Percentiles rank a stretch among this genome's conserved stretches.
Evolutionary conservation across 2,329 filamentous ascomycete genomes (phyloP).

Genomic region (Pseudogymnoascus destructans): DNA sequence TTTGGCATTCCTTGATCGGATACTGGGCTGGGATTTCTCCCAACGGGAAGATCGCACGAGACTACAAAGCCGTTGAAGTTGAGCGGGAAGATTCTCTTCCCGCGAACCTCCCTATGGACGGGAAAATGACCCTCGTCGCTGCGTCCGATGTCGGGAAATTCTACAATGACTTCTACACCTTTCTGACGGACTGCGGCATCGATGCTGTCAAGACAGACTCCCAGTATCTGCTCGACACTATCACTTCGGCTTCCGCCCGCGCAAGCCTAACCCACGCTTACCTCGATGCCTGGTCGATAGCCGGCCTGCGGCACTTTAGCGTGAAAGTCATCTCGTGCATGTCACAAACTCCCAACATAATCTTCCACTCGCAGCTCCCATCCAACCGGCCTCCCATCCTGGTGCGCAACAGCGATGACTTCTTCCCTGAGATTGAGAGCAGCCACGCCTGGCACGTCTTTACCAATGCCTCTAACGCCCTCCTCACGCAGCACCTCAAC

Average conservation of each 20-base stretch:
- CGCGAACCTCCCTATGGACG: conserved; percentile 39
- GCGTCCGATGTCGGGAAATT: conserved; percentile 61
- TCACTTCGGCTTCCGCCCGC: conserved; percentile 55
- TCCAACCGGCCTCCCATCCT: conserved; percentile 60
- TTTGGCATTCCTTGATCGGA: conserved; percentile 81
- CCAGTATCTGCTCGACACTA: conserved; percentile 76
- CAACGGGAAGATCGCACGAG: conserved; percentile 56
- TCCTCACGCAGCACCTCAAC: conserved; percentile 76
- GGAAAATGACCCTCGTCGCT: conserved; percentile 59
- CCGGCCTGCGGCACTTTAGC: conserved; percentile 65
- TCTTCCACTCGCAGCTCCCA: conserved; percentile 75
- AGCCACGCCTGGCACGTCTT: conserved; percentile 94
- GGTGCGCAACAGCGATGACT: conserved; percentile 81
- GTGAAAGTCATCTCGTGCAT: conserved; percentile 81
- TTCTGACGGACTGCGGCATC: conserved; percentile 60
- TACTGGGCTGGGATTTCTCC: conserved; percentile 88
- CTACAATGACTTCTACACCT: conserved; percentile 85
- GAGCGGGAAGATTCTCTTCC: conserved; percentile 36
- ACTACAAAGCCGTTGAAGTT: conserved; percentile 61
- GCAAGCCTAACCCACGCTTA: conserved; percentile 60
- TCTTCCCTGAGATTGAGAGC: conserved; percentile 68
- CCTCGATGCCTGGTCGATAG: conserved; percentile 74
- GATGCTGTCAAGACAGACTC: conserved; percentile 84
- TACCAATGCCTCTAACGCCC: conserved; percentile 77
- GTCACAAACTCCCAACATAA: conserved; percentile 74